Evolutionary conservation across 2,329 filamentous ascomycete species (phyloP).

Genomic region (Colletotrichum viniferum): DNA sequence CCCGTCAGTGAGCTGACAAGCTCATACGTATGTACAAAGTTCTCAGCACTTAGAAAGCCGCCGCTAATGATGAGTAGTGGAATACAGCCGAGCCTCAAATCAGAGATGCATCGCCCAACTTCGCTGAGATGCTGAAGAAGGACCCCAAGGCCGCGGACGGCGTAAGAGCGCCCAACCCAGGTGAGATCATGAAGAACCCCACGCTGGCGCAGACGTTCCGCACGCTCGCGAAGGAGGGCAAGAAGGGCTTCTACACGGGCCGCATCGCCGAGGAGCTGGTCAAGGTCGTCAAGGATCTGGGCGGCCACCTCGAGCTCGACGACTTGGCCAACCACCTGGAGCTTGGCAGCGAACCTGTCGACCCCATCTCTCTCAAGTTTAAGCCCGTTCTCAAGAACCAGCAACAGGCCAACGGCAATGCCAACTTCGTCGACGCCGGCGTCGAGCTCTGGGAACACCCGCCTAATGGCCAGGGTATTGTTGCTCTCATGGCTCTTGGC

Average conservation of each 20-base stretch:
- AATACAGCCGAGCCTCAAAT: slow-evolving; percentile 64
- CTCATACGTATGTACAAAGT: slow-evolving; percentile 59
- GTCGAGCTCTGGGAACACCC: slow-evolving; percentile 96
- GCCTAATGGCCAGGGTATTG: slow-evolving; percentile 94
- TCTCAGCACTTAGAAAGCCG: not conserved
- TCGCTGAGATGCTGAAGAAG: slow-evolving; percentile 82
- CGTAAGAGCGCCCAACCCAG: slow-evolving; percentile 74
- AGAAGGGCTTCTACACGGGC: slow-evolving; percentile 89
- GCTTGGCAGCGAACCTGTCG: slow-evolving; percentile 74
- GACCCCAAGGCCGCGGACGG: slow-evolving; percentile 72
- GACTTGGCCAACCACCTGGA: slow-evolving; percentile 80
- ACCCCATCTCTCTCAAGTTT: slow-evolving; percentile 84
- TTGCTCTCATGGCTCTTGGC: slow-evolving; percentile 91
- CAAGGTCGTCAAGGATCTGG: slow-evolving; percentile 75
- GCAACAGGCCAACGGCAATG: slow-evolving; percentile 17
- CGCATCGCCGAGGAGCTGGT: slow-evolving; percentile 81
- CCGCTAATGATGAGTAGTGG: slow-evolving; percentile 65
- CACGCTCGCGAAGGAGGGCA: slow-evolving; percentile 77
- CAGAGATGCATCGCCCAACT: slow-evolving; percentile 81
- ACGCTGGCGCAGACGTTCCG: slow-evolving; percentile 82
- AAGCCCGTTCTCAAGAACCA: slow-evolving; percentile 30
- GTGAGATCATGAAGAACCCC: slow-evolving; percentile 89
- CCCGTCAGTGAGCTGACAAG: slow-evolving; percentile 84
- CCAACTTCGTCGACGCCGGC: slow-evolving; percentile 38
- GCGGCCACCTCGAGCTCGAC: slow-evolving; percentile 78